phyloP scores from a whole-genome alignment of 768 basidiomycete genomes.

The Leccinum subgranulosum region DNA sequence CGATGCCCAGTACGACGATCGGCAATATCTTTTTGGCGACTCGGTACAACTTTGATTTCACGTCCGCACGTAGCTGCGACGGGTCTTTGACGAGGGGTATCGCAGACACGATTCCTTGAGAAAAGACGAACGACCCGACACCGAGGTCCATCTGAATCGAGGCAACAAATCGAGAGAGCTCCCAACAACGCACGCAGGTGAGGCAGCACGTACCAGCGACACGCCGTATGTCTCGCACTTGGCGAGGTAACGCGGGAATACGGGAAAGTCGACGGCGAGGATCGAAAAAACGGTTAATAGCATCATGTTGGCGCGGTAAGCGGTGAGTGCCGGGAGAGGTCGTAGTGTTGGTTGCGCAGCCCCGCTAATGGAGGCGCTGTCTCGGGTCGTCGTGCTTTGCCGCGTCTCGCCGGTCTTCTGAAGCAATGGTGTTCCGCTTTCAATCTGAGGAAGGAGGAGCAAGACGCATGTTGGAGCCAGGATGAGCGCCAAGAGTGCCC shows the following conservation, averaged over 20 bases:
- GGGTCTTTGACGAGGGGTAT: conserved; percentile 72
- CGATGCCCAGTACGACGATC: conserved; percentile 66
- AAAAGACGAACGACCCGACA: conserved; percentile 96
- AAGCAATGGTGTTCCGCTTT: conserved; percentile 50
- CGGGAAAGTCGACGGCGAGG: conserved; percentile 91
- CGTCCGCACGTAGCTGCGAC: conserved; percentile 44
- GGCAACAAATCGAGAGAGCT: neutral
- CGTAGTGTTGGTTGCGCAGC: conserved; percentile 15
- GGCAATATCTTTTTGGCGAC: conserved; percentile 62
- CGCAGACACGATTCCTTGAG: conserved; percentile 90
- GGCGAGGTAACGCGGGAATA: conserved; percentile 84
- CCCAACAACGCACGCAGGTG: neutral
- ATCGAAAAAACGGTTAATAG: conserved; percentile 88
- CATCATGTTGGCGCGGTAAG: conserved; percentile 94
- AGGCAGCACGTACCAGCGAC: conserved; percentile 64
- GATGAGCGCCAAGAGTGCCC: conserved; percentile 48
- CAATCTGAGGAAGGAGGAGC: conserved; percentile 40
- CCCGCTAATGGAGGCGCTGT: neutral
- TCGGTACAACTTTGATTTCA: conserved; percentile 47
- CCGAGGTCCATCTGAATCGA: conserved; percentile 88
- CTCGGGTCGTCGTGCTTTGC: neutral
- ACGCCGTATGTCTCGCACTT: conserved; percentile 96
- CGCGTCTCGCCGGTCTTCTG: conserved; percentile 31
- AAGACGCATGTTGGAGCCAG: conserved; percentile 44
- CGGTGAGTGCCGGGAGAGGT: conserved; percentile 74